A percentile compares a stretch with the other conserved stretches of the same genome.
Conservation (phyloP, 805 yeast genomes). For the Kodamaea neixiangensis region DNA sequence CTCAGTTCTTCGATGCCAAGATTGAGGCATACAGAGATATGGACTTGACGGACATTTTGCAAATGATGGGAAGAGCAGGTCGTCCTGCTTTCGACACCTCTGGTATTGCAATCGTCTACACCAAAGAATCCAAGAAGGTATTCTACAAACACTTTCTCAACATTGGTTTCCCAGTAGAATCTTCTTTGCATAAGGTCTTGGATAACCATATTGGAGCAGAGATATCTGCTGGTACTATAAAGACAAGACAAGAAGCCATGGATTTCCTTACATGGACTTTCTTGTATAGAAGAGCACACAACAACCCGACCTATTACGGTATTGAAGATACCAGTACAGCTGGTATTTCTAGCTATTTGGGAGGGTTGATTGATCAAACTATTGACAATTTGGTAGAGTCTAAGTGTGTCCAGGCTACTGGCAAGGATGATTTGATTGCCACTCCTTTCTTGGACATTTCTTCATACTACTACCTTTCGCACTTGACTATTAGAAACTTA, state of each 20-base stretch:
- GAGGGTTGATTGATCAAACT: slow-evolving; percentile 66
- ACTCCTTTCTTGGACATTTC: slow-evolving; percentile 85
- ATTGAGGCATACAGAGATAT: slow-evolving; percentile 73
- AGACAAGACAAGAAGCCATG: slow-evolving; percentile 65
- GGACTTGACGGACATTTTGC: slow-evolving; percentile 80
- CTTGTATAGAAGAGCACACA: slow-evolving; percentile 69
- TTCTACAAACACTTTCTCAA: slow-evolving; percentile 78
- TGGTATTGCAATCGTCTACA: slow-evolving; percentile 75
- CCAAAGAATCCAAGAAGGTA: slow-evolving; percentile 71
- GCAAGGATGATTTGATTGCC: slow-evolving; percentile 54
- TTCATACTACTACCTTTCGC: slow-evolving; percentile 91
- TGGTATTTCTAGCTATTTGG: slow-evolving; percentile 60
- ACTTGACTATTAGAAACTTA: slow-evolving; percentile 77
- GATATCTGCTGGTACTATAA: slow-evolving; percentile 68
- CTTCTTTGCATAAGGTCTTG: slow-evolving; percentile 73
- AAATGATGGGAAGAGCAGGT: slow-evolving; percentile 80
- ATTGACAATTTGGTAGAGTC: slow-evolving; percentile 70
- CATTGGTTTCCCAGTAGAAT: slow-evolving; percentile 81
- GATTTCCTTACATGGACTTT: slow-evolving; percentile 79
- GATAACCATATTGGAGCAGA: slow-evolving; percentile 84
- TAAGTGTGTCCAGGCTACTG: slow-evolving; percentile 58
- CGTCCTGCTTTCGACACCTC: slow-evolving; percentile 79
- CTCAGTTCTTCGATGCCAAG: slow-evolving; percentile 63
- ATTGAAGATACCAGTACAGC: slow-evolving; percentile 58
- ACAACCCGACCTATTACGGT: slow-evolving; percentile 77